These are phyloP conservation scores for Vachellia collinsii DNA, from an alignment of 306 rosid species.

Conservation along the genomic window DNA sequence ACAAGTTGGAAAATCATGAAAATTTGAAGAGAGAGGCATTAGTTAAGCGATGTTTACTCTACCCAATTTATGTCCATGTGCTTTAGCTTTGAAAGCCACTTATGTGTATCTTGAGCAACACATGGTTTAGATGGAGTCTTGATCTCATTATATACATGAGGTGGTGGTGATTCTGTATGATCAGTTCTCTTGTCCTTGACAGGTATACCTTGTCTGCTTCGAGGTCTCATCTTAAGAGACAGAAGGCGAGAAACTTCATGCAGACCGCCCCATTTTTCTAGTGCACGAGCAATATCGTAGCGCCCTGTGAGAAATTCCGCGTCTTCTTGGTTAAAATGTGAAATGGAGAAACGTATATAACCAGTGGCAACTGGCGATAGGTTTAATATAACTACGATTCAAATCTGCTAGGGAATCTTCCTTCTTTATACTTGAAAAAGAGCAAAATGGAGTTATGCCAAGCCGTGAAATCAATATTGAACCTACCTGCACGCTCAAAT, in stretches of 20 bases:
- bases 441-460: constrained; percentile 6
- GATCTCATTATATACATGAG: constrained; percentile 47
- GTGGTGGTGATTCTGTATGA: constrained; percentile 31
- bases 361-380: not conserved
- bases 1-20: constrained; percentile 2
- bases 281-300: constrained; percentile 83
- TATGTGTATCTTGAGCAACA: constrained; percentile 69
- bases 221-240: constrained; percentile 72
- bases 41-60: constrained; percentile 45
- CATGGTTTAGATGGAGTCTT: constrained; percentile 52
- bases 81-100: constrained; percentile 73
- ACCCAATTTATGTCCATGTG: constrained; percentile 82
- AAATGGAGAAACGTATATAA: not conserved
- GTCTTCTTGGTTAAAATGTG: constrained; percentile 14
- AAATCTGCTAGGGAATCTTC: constrained; percentile 19
- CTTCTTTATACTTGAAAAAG: not conserved
- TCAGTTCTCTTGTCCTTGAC: constrained; percentile 60
- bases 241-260: constrained; percentile 89
- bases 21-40: not conserved
- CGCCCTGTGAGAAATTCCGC: constrained; percentile 59
- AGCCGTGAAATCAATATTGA: constrained; percentile 9
- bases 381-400: constrained; percentile 1
- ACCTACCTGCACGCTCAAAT: constrained; percentile 91
- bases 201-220: constrained; percentile 53
- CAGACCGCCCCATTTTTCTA: constrained; percentile 98